A percentile compares a stretch with the other conserved stretches of the same genome.
These are phyloP conservation scores for Neurospora cerealis DNA, from an alignment of 495 filamentous ascomycete genomes.

Conservation along the genomic window DNA sequence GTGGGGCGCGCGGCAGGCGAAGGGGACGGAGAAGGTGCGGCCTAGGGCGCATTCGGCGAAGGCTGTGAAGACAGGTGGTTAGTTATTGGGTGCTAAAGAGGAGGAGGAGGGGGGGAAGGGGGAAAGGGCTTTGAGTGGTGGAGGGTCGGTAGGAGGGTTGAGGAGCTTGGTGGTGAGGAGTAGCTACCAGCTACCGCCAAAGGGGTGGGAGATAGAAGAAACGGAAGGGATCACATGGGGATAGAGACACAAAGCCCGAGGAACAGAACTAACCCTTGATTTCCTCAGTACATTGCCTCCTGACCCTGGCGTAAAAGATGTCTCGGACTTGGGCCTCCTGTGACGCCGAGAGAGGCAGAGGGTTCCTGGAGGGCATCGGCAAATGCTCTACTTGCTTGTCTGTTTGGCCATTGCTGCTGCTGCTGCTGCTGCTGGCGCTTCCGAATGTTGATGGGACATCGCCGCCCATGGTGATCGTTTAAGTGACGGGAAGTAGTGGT, in stretches of 20 bases:
- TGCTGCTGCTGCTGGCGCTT: neutral
- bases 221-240: neutral
- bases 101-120: neutral
- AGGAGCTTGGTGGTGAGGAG: neutral
- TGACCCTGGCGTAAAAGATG: conserved; percentile 79
- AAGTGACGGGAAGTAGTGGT: neutral
- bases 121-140: neutral
- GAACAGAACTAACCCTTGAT: conserved; percentile 59
- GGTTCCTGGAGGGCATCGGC: conserved; percentile 63
- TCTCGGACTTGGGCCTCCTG: conserved; percentile 89
- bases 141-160: neutral
- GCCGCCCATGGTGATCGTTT: conserved; percentile 30
- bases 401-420: neutral
- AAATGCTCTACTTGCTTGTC: conserved; percentile 16
- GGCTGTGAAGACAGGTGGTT: conserved; percentile 35
- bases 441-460: conserved; percentile 6
- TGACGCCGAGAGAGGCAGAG: conserved; percentile 79
- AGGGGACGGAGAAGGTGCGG: conserved; percentile 76
- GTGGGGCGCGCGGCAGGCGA: conserved; percentile 68
- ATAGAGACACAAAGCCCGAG: neutral
- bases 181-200: neutral
- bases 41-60: conserved; percentile 79
- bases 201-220: neutral
- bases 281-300: conserved; percentile 66
- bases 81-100: neutral